phyloP scores from a whole-genome alignment of 495 filamentous ascomycete genomes.

The Podospora tetraspora region DNA sequence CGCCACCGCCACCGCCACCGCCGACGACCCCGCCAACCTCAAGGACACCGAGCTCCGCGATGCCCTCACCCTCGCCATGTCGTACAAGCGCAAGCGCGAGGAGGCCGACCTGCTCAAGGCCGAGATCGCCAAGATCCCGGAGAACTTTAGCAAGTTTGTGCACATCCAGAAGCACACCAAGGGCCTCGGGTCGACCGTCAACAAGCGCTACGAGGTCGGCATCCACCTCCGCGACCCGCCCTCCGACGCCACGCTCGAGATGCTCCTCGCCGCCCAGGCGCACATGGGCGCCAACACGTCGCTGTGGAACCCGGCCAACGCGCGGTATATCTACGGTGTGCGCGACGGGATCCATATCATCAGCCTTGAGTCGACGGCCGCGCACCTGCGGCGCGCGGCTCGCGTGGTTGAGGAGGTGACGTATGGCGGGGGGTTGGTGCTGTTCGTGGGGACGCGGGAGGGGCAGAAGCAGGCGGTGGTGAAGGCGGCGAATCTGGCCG shows the following conservation, averaged over 20 bases:
- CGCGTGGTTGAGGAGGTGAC: constrained; percentile 84
- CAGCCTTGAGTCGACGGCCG: constrained; percentile 76
- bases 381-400: constrained; percentile 82
- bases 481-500: constrained; percentile 68
- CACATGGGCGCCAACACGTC: constrained; percentile 91
- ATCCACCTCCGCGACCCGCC: constrained; percentile 66
- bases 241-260: constrained; percentile 77
- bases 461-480: constrained; percentile 77
- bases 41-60: not conserved
- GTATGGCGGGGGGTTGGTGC: constrained; percentile 72
- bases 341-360: constrained; percentile 91
- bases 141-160: constrained; percentile 22
- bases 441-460: constrained; percentile 82
- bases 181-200: constrained; percentile 50
- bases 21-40: not conserved
- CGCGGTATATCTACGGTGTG: constrained; percentile 90
- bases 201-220: constrained; percentile 61
- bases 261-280: constrained; percentile 82
- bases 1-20: not conserved
- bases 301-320: constrained; percentile 92
- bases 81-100: constrained; percentile 1
- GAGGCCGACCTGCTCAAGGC: constrained; percentile 9
- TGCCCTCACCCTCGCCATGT: constrained; percentile 16
- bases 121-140: constrained; percentile 30
- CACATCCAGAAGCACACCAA: constrained; percentile 29